Conservation (phyloP, 306 rosid species). For the Cucumis cinereus region DNA sequence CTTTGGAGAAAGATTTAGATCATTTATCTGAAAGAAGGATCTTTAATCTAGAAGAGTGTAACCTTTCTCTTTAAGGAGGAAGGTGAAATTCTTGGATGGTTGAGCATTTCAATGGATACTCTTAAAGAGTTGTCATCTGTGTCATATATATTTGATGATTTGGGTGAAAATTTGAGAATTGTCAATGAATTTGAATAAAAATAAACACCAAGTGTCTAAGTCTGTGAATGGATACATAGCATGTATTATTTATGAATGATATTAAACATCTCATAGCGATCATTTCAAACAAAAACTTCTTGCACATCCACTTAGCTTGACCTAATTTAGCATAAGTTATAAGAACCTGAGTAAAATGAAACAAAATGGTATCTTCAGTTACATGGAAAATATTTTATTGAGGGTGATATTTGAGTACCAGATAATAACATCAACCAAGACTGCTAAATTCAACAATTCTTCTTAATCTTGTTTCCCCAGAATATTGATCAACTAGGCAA, state of each 20-base stretch:
- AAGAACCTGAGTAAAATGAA: background rate
- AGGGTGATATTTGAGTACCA: background rate
- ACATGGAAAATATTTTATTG: background rate
- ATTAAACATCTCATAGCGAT: background rate
- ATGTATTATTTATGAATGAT: background rate
- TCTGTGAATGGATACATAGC: background rate
- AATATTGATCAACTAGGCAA: background rate
- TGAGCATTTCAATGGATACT: background rate
- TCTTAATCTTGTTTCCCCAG: background rate
- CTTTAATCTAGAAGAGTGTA: background rate
- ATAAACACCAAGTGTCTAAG: background rate
- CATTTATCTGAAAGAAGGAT: background rate
- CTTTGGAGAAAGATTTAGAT: background rate
- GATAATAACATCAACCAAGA: background rate
- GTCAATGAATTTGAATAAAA: background rate
- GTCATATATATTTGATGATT: background rate
- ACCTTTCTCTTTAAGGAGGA: background rate
- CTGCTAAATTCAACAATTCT: background rate
- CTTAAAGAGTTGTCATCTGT: background rate
- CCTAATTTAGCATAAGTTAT: background rate
- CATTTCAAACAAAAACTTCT: background rate
- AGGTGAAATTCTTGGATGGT: background rate
- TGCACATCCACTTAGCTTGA: background rate
- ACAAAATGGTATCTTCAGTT: background rate
- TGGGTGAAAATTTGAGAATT: background rate